A percentile compares a stretch with the other conserved stretches of the same genome.
phyloP scores from a whole-genome alignment of 2,329 filamentous ascomycete species.

The Epichloe brachyelytri region DNA sequence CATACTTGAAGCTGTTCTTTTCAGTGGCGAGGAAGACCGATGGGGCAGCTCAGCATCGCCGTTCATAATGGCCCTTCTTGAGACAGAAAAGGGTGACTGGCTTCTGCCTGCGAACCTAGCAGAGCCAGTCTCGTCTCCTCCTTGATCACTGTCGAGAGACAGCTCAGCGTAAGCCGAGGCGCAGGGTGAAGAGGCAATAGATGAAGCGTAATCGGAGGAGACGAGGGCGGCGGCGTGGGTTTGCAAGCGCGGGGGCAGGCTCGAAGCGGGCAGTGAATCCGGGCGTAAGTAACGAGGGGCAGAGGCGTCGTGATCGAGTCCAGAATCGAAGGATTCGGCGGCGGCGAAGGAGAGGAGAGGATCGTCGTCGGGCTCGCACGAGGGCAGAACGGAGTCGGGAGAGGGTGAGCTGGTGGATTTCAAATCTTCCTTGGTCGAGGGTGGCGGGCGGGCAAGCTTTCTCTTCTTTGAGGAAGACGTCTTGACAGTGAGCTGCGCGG shows the following conservation, averaged over 20 bases:
- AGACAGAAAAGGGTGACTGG: constrained; percentile 39
- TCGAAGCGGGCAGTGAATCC: constrained; percentile 34
- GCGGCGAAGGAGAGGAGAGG: constrained; percentile 38
- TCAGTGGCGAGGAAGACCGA: constrained; percentile 51
- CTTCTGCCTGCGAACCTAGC: constrained; percentile 28
- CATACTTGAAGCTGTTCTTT: constrained; percentile 51
- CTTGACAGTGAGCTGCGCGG: constrained; percentile 53
- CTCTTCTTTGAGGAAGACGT: constrained; percentile 65
- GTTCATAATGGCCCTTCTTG: constrained; percentile 45
- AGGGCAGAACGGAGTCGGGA: constrained; percentile 36
- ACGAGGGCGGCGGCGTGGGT: constrained; percentile 28
- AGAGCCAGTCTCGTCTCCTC: constrained; percentile 32
- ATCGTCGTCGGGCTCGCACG: constrained; percentile 39
- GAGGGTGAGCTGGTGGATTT: constrained; percentile 23
- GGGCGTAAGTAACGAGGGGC: constrained; percentile 25
- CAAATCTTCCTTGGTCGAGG: constrained; percentile 27
- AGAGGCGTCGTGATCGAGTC: constrained; percentile 17
- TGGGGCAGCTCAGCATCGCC: constrained; percentile 44
- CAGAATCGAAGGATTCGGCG: constrained; percentile 24
- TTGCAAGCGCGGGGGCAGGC: constrained; percentile 40
- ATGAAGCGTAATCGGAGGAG: constrained; percentile 37
- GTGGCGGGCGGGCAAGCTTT: constrained; percentile 40
- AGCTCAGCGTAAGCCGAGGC: constrained; percentile 42
- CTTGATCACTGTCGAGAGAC: constrained; percentile 42
- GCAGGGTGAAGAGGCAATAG: constrained; percentile 44